phyloP scores from a whole-genome alignment of 2,329 filamentous ascomycete genomes.

The Colletotrichum sp. region DNA sequence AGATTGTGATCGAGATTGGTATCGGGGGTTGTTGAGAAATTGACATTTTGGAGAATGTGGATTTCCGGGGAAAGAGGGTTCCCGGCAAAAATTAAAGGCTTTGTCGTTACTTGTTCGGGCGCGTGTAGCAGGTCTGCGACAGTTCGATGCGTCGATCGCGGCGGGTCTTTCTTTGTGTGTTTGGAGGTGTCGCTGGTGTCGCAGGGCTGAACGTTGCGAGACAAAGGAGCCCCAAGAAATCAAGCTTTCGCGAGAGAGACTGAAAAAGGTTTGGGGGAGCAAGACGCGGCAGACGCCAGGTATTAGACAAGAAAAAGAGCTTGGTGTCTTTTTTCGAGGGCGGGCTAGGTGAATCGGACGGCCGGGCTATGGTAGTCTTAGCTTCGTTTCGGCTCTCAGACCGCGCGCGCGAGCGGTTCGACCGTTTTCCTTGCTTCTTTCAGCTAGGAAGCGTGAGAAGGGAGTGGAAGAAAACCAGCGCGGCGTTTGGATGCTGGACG shows the following conservation, averaged over 20 bases:
- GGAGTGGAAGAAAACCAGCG: neutral
- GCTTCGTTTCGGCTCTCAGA: conserved; percentile 11
- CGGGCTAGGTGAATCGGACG: neutral
- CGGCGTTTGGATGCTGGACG: neutral
- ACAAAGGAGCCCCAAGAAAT: neutral
- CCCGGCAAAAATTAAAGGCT: neutral
- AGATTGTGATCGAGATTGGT: conserved; percentile 79
- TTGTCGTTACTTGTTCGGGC: neutral
- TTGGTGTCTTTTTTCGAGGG: neutral
- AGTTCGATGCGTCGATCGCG: neutral
- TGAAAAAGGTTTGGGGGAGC: neutral
- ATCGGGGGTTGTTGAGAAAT: conserved; percentile 45
- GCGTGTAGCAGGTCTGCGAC: neutral
- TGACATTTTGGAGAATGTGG: neutral
- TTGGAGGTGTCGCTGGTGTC: neutral
- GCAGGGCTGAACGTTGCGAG: neutral
- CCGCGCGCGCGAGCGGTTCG: conserved; percentile 16
- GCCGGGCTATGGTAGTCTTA: neutral
- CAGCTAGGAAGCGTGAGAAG: neutral
- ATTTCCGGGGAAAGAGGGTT: neutral
- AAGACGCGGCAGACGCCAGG: neutral
- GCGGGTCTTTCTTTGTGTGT: neutral
- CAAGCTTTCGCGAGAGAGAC: neutral
- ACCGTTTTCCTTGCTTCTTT: conserved; percentile 8
- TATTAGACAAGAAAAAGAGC: neutral